These are phyloP conservation scores for Dictyostelium brefeldianum DNA, from an alignment of 78 protist genomes.

Conservation along the genomic window DNA sequence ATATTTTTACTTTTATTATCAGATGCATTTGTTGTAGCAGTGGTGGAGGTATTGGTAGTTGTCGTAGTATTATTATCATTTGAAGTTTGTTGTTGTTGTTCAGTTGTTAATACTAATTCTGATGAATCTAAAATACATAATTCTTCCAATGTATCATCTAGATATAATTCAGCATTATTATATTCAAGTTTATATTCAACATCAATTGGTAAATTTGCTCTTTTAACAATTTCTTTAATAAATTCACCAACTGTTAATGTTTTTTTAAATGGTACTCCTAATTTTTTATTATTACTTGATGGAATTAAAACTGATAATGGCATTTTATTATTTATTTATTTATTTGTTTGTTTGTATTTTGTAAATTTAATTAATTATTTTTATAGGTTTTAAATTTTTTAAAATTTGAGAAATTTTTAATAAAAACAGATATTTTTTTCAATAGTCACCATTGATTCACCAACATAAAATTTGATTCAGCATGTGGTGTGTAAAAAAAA, in stretches of 20 bases:
- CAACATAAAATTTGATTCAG: too few relatives aligned
- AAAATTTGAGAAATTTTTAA: too few relatives aligned
- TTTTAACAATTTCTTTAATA: conserved; percentile 33
- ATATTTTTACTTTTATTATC: neutral
- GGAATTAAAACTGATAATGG: conserved; percentile 9
- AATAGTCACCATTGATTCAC: too few relatives aligned
- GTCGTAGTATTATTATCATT: neutral
- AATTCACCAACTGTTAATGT: neutral
- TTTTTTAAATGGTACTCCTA: conserved; percentile 39
- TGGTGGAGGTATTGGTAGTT: neutral
- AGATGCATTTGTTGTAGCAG: neutral
- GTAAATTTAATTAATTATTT: too few relatives aligned
- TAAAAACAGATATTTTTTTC: too few relatives aligned
- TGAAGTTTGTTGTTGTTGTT: neutral
- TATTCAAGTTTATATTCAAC: neutral
- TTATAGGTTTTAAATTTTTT: too few relatives aligned
- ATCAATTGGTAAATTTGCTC: conserved; percentile 2
- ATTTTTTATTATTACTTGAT: conserved; percentile 17
- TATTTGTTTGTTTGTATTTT: too few relatives aligned
- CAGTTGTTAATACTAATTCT: neutral
- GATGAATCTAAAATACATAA: neutral
- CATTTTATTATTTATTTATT: too few relatives aligned
- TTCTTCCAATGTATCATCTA: conserved; percentile 38
- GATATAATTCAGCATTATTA: conserved; percentile 18
- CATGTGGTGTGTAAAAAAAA: too few relatives aligned